phyloP scores from a whole-genome alignment of 495 filamentous ascomycete species.

The Pseudotulostoma volvatum region DNA sequence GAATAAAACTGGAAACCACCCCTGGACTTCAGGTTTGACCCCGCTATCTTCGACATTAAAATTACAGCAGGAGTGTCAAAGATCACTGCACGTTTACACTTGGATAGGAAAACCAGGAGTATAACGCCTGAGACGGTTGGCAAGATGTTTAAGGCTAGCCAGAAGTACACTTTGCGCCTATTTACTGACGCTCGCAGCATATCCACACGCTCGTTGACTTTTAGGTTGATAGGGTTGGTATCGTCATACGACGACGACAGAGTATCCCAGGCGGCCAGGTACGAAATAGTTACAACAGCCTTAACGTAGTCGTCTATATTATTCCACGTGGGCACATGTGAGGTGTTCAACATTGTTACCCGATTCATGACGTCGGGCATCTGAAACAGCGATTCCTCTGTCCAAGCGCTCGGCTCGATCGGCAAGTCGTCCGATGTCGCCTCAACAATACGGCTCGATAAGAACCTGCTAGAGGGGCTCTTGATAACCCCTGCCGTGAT shows the following conservation, averaged over 20 bases:
- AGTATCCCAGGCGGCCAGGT: slow-evolving; percentile 7
- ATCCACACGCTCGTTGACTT: slow-evolving; percentile 1
- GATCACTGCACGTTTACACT: too few species aligned
- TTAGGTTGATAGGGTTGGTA: not conserved
- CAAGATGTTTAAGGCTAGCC: slow-evolving; percentile 2
- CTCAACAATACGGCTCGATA: slow-evolving; percentile 6
- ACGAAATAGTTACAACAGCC: slow-evolving; percentile 4
- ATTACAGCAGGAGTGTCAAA: too few species aligned
- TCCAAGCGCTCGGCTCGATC: not conserved
- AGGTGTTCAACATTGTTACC: slow-evolving; percentile 5
- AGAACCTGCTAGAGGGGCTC: slow-evolving; percentile 5
- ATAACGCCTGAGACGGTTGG: slow-evolving; percentile 3
- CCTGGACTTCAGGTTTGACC: too few species aligned
- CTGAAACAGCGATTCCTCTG: slow-evolving; percentile 4
- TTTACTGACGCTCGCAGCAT: slow-evolving; percentile 2
- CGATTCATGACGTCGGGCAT: slow-evolving; percentile 7
- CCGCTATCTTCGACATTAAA: too few species aligned
- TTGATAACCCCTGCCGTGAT: slow-evolving; percentile 6
- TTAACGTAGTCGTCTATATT: slow-evolving; percentile 5
- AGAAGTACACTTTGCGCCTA: slow-evolving; percentile 1
- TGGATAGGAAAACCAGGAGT: too few species aligned
- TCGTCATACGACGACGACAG: slow-evolving; percentile 2
- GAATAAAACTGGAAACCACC: too few species aligned
- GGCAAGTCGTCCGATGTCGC: not conserved
- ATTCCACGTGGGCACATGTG: slow-evolving; percentile 4